These are phyloP conservation scores for Entomophthora muscae DNA, from an alignment of 371 early-diverging fungal species.

Conservation along the genomic window DNA sequence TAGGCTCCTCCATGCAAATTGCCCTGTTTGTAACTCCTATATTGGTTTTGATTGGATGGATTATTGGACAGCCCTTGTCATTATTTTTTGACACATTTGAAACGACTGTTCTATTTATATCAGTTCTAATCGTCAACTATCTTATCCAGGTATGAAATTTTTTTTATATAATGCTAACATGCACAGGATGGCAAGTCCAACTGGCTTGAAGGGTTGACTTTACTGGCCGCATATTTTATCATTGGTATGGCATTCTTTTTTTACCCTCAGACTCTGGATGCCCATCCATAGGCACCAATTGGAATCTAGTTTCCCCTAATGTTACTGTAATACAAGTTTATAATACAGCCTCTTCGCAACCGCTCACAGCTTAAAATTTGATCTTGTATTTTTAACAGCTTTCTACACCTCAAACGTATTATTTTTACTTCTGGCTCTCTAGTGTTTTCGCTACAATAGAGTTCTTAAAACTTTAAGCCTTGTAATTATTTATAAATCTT, in stretches of 20 bases:
- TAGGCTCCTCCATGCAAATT: conserved; percentile 84
- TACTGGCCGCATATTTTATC: conserved; percentile 48
- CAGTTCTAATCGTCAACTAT: conserved; percentile 69
- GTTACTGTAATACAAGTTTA: no score
- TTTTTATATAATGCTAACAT: not conserved
- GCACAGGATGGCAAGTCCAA: conserved; percentile 47
- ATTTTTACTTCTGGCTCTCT: no score
- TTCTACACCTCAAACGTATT: no score
- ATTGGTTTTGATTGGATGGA: conserved; percentile 77
- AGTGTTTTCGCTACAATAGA: no score
- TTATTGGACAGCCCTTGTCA: conserved; percentile 47
- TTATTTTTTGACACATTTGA: conserved; percentile 66
- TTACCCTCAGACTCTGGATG: conserved; percentile 16
- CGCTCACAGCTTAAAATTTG: no score
- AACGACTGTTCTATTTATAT: conserved; percentile 57
- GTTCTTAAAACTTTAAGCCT: no score
- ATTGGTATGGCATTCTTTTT: conserved; percentile 62
- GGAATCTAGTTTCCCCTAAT: no score
- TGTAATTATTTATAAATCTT: no score
- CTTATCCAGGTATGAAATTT: conserved; percentile 22
- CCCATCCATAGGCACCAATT: no score
- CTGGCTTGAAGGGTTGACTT: conserved; percentile 72
- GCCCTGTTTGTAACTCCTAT: conserved; percentile 75
- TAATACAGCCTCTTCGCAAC: no score
- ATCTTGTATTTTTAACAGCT: no score